Conservation (phyloP, 1,284 basidiomycete species). For the Sanghuangporus baumii region DNA sequence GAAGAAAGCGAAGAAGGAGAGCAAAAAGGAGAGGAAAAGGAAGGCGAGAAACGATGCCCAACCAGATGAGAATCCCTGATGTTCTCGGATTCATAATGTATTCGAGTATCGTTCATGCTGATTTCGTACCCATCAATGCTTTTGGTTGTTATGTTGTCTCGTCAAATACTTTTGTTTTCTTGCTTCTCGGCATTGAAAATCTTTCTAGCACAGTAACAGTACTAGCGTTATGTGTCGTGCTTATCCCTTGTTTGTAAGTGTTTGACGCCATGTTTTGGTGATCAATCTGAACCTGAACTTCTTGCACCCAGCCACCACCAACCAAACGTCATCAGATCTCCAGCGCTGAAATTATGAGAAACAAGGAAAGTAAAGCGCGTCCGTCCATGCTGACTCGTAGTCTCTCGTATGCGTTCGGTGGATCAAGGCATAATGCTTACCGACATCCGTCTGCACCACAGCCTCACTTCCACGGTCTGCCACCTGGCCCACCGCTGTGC, state of each 20-base stretch:
- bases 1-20: conserved; percentile 18
- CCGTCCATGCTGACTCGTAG: neutral
- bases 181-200: too few species aligned
- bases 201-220: too few species aligned
- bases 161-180: too few species aligned
- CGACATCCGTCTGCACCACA: neutral
- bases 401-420: conserved; percentile 1
- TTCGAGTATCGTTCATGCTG: too few species aligned
- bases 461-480: neutral
- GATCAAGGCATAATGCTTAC: conserved; percentile 1
- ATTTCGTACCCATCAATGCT: too few species aligned
- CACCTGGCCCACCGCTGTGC: conserved; percentile 1
- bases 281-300: neutral
- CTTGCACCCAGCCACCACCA: neutral
- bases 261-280: too few species aligned
- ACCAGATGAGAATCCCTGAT: neutral
- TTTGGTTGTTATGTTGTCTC: too few species aligned
- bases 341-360: neutral
- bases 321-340: neutral
- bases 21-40: conserved; percentile 18
- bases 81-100: neutral
- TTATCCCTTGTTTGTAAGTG: too few species aligned
- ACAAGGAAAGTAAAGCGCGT: neutral
- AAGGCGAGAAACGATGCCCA: conserved; percentile 15
- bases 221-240: too few species aligned